phyloP scores from a whole-genome alignment of 257 asterid genomes.

The Thymus quinquecostatus region DNA sequence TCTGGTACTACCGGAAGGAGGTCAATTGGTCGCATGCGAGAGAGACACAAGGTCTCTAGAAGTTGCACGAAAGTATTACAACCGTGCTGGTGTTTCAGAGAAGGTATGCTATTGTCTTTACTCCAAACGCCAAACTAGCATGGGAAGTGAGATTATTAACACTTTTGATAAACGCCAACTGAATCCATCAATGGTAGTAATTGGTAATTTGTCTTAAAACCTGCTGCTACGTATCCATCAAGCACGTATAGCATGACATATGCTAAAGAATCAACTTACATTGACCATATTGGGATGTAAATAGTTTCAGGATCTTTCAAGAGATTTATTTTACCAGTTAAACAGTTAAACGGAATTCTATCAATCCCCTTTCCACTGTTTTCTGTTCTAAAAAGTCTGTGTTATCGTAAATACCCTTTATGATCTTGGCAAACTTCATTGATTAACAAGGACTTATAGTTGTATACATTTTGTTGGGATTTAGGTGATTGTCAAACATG shows the following conservation, averaged over 20 bases:
- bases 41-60: constrained; percentile 73
- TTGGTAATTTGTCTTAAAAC: not conserved
- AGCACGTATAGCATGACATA: not conserved
- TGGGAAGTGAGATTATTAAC: no score
- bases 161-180: no score
- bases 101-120: constrained; percentile 47
- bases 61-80: constrained; percentile 79
- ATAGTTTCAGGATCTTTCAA: not conserved
- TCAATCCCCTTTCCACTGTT: constrained; percentile 9
- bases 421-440: no score
- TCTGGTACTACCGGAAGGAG: constrained; percentile 80
- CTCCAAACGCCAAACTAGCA: no score
- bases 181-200: not conserved
- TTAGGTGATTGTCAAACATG: constrained; percentile 78
- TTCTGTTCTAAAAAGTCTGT: constrained; percentile 1
- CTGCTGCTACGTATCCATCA: not conserved
- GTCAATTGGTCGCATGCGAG: constrained; percentile 86
- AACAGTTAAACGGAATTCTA: not conserved
- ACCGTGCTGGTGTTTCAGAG: constrained; percentile 78
- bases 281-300: not conserved
- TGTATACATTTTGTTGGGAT: constrained; percentile 25
- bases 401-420: not conserved
- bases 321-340: not conserved
- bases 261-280: not conserved
- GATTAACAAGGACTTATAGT: constrained; percentile 1